Evolutionary conservation across 2,329 filamentous ascomycete species (phyloP).

Genomic region (Colletotrichum sp.): DNA sequence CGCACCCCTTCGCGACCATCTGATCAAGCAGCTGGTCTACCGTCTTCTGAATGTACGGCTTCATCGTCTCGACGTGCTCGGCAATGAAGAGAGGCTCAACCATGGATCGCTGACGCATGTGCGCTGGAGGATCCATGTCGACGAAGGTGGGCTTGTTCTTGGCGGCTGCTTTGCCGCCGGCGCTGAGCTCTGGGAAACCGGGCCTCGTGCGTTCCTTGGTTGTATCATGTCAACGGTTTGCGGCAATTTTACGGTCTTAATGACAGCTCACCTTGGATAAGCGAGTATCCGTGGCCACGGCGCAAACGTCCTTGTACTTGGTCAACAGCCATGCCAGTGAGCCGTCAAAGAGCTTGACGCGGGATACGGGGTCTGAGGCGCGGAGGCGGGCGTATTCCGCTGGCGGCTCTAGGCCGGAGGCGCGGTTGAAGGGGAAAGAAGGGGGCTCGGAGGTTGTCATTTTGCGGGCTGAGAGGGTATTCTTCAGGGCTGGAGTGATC

Average conservation of each 20-base stretch:
- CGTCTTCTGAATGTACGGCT: conserved; percentile 51
- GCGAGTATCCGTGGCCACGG: conserved; percentile 47
- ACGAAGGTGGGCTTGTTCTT: conserved; percentile 56
- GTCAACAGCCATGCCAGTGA: conserved; percentile 51
- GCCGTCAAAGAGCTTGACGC: conserved; percentile 52
- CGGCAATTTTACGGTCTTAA: fast-evolving
- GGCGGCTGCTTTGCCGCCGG: conserved; percentile 51
- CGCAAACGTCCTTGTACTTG: conserved; percentile 52
- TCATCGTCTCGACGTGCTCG: conserved; percentile 41
- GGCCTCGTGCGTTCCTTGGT: conserved; percentile 40
- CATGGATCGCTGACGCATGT: conserved; percentile 53
- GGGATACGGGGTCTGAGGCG: conserved; percentile 46
- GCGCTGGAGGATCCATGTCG: conserved; percentile 54
- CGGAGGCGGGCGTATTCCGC: conserved; percentile 49
- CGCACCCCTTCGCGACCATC: conserved; percentile 40
- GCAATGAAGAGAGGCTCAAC: conserved; percentile 47
- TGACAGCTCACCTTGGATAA: conserved; percentile 45
- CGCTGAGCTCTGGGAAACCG: conserved; percentile 52
- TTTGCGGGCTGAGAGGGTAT: not conserved
- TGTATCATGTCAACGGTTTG: not conserved
- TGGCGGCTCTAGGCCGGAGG: conserved; percentile 43
- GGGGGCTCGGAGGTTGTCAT: conserved; percentile 21
- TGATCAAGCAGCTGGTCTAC: conserved; percentile 46
- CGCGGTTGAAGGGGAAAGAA: conserved; percentile 43
- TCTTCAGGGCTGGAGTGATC: not conserved